Percentiles rank a stretch among this genome's conserved stretches.
These are phyloP conservation scores for Juncus effusus DNA, from an alignment of 176 grass and related monocot species.

Conservation along the genomic window DNA sequence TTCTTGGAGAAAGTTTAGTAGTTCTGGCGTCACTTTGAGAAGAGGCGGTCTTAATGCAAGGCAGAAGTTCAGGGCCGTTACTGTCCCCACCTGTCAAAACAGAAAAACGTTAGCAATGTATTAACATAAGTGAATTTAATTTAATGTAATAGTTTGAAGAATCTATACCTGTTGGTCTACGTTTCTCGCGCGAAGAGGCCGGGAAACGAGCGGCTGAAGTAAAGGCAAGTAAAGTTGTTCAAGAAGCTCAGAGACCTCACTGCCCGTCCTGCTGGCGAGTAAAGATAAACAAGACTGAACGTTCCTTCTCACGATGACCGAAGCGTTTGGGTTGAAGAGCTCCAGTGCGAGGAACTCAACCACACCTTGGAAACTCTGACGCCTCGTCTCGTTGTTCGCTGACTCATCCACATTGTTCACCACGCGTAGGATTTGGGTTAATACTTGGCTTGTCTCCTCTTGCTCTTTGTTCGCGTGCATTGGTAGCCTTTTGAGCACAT, in stretches of 20 bases:
- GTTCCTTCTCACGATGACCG: conserved; percentile 88
- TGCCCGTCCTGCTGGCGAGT: conserved; percentile 94
- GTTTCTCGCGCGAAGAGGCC: conserved; percentile 75
- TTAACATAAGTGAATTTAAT: not conserved
- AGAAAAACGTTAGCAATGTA: conserved; percentile 17
- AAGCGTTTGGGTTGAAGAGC: conserved; percentile 94
- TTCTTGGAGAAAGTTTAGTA: conserved; percentile 98
- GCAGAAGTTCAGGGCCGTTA: conserved; percentile 94
- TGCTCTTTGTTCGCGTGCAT: conserved; percentile 97
- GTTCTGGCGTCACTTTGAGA: conserved; percentile 79
- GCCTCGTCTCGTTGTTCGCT: conserved; percentile 81
- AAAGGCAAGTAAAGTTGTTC: conserved; percentile 79
- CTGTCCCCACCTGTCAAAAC: conserved; percentile 80
- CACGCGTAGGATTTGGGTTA: conserved; percentile 81
- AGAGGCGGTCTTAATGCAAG: conserved; percentile 91
- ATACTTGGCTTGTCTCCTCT: conserved; percentile 97
- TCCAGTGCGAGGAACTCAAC: conserved; percentile 84
- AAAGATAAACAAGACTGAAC: conserved; percentile 87
- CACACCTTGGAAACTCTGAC: conserved; percentile 96
- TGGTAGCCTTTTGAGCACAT: conserved; percentile 92
- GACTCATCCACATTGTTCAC: conserved; percentile 97
- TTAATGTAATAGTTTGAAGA: conserved; percentile 20
- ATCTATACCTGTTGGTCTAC: conserved; percentile 82
- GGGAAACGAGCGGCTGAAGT: conserved; percentile 84
- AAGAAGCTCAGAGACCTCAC: conserved; percentile 96